Percentiles rank a stretch among this genome's conserved stretches.
phyloP scores from a whole-genome alignment of 495 filamentous ascomycete species.

The Rusavskia elegans region DNA sequence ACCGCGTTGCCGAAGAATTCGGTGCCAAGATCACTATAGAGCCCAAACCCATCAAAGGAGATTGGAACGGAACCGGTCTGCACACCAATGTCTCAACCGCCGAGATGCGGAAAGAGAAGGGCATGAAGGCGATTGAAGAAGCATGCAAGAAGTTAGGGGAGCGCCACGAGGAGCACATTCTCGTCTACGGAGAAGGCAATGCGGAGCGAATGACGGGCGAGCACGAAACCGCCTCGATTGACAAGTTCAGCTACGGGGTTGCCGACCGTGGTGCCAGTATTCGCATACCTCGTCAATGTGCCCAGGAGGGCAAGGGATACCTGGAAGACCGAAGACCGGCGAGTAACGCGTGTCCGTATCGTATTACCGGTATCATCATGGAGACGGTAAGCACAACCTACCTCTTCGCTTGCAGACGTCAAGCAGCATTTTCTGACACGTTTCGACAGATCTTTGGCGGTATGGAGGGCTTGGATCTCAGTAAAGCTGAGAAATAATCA shows the following conservation, averaged over 20 bases:
- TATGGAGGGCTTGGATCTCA: background rate
- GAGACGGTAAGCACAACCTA: constrained; percentile 34
- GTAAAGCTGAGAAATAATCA: background rate
- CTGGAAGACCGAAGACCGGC: constrained; percentile 95
- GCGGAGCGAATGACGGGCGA: constrained; percentile 77
- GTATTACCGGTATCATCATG: constrained; percentile 86
- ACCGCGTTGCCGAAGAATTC: constrained; percentile 94
- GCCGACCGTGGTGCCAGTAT: constrained; percentile 91
- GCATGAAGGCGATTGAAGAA: constrained; percentile 83
- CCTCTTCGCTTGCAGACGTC: background rate
- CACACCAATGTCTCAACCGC: constrained; percentile 89
- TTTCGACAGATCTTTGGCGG: constrained; percentile 12
- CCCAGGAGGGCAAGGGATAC: constrained; percentile 92
- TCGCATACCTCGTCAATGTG: constrained; percentile 80
- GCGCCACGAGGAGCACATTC: constrained; percentile 89
- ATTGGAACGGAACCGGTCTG: constrained; percentile 99
- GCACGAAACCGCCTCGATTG: constrained; percentile 90
- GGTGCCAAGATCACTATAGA: constrained; percentile 91
- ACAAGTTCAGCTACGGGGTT: constrained; percentile 88
- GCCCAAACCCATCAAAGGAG: constrained; percentile 95
- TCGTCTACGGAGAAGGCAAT: constrained; percentile 95
- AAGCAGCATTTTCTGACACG: background rate
- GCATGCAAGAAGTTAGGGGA: constrained; percentile 77
- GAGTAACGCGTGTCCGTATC: constrained; percentile 92
- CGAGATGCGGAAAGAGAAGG: constrained; percentile 76